phyloP scores from a whole-genome alignment of 2,329 filamentous ascomycete species.

The Claviceps spartinae region DNA sequence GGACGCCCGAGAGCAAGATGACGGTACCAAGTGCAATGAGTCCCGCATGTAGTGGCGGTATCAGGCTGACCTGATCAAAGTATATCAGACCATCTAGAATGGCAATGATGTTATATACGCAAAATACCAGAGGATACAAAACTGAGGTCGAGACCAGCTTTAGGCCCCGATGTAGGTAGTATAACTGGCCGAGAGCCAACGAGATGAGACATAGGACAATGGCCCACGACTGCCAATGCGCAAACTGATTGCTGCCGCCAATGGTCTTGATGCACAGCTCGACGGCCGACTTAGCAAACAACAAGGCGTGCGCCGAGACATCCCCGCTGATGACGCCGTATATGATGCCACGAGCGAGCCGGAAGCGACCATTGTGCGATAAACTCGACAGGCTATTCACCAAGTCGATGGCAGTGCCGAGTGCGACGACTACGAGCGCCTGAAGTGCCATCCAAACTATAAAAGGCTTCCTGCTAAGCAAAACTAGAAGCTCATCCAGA shows the following conservation, averaged over 20 bases:
- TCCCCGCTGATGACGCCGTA: constrained; percentile 89
- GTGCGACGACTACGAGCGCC: constrained; percentile 53
- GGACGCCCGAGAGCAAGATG: constrained; percentile 74
- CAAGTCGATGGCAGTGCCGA: constrained; percentile 50
- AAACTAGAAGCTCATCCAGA: constrained; percentile 62
- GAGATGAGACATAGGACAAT: constrained; percentile 70
- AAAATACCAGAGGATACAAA: constrained; percentile 93
- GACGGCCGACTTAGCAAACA: constrained; percentile 92
- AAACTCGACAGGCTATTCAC: constrained; percentile 37
- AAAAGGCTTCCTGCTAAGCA: constrained; percentile 64
- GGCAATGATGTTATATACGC: constrained; percentile 97
- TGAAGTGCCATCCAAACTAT: constrained; percentile 82
- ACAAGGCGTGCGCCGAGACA: constrained; percentile 79
- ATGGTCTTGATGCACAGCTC: constrained; percentile 81
- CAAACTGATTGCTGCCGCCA: constrained; percentile 83
- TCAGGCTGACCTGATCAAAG: constrained; percentile 74
- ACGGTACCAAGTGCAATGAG: constrained; percentile 77
- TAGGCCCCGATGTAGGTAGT: constrained; percentile 85
- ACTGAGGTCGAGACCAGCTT: constrained; percentile 93
- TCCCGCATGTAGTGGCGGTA: constrained; percentile 61
- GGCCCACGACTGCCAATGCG: constrained; percentile 88
- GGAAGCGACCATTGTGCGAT: constrained; percentile 51
- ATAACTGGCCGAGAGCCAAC: constrained; percentile 79
- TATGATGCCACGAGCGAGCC: constrained; percentile 66
- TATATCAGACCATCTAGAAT: constrained; percentile 96